phyloP scores from a whole-genome alignment of 208 protist genomes.

The Leptomonas pyrrhocoris region DNA sequence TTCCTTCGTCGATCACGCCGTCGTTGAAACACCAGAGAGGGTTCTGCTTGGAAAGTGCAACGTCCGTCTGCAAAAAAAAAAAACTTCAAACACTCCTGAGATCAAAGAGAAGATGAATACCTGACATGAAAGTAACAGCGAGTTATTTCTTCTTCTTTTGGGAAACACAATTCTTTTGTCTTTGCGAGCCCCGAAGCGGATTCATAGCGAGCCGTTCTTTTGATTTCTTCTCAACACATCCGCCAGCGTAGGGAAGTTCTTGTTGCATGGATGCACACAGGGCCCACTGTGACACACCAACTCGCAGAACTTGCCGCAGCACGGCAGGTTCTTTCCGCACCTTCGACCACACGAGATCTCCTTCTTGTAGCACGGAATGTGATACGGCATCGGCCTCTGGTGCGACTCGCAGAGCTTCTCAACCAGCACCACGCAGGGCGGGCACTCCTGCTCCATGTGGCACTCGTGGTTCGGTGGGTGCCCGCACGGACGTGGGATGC shows the following conservation, averaged over 20 bases:
- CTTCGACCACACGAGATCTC: conserved; percentile 72
- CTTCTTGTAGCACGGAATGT: conserved; percentile 65
- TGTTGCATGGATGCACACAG: conserved; percentile 72
- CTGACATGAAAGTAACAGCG: no score
- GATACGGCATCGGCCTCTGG: conserved; percentile 62
- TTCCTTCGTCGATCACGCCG: no score
- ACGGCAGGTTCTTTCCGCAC: conserved; percentile 79
- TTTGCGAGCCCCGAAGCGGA: neutral
- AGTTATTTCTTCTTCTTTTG: no score
- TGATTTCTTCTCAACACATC: conserved; percentile 24
- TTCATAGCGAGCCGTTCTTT: neutral
- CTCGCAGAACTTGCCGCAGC: conserved; percentile 73
- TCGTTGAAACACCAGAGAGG: no score
- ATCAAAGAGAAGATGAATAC: no score
- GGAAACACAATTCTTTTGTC: neutral
- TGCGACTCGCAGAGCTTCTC: conserved; percentile 88
- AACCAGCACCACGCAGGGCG: conserved; percentile 79
- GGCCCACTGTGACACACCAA: conserved; percentile 72
- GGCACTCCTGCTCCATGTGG: conserved; percentile 73
- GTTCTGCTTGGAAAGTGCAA: no score
- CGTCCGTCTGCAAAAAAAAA: no score
- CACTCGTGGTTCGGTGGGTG: conserved; percentile 86
- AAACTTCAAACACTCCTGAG: no score
- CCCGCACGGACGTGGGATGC: conserved; percentile 77
- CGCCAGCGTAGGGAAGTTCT: conserved; percentile 45